Evolutionary conservation across 305 asterid genomes (phyloP), one percentile per base, ranked within the genome.

Genomic region (Galium porrigens): DNA sequence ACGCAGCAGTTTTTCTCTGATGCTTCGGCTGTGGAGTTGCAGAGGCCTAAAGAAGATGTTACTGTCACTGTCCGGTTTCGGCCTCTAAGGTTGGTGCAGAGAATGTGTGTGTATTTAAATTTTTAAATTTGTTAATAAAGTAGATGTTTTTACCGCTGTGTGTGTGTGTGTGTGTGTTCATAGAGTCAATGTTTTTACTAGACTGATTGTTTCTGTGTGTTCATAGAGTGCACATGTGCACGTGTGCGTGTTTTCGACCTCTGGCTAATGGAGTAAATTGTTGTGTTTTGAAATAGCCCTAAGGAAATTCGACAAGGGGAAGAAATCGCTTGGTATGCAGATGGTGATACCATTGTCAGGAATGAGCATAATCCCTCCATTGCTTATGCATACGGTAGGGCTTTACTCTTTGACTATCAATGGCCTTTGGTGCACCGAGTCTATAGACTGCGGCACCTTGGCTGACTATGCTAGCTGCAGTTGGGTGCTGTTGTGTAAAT

Each of bases 251-350:
- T 76, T 94, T 94, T 83, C 92, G 96, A 32, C 97, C 97, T 51
- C 94, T 29, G 36, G 18, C 6, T 11, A 52, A 8, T 62, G 18
- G 3, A 25, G 36, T 11, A 1, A 27, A 27, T 27, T n/a, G 30
- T 52, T 36, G 2, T 22, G n/a, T 4, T 36, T 76, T 71, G 73
- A 75, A 65, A 68, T 81, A 94, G 99, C 73, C 99, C 83, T 2
- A 79, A 96, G 82, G 97, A 94, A 82, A 94, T 94, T 70, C 87
- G 94, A 70, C 94, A 81, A 73, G 99, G 99, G 56, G 97, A 90
- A 80, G 99, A 87, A 81, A 87, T 89, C 72, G 95, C 97, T 1
- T 94, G 99, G 99, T 94, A 94, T 36, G 99, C 99, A 9, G 99
- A 94, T 75, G 99, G 99, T 74, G 99, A 94, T 73, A 82, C 95